Evolutionary conservation across 1,284 basidiomycete genomes (phyloP), one percentile per base, ranked within the genome.

Genomic region (Retiboletus flavoniger): DNA sequence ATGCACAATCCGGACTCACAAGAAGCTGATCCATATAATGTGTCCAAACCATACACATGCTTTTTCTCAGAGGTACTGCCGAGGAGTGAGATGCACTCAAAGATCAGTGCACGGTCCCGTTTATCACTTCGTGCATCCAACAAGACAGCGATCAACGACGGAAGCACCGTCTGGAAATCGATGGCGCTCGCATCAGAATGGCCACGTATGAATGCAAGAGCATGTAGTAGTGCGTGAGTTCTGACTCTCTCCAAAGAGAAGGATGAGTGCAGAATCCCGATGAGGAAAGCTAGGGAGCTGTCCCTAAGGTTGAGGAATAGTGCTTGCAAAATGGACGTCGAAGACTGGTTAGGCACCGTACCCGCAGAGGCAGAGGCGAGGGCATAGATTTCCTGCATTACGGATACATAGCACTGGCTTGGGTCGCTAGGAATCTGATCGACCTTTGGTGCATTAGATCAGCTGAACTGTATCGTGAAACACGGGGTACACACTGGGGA

Each of bases 131-230:
- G 80, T 1, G 64, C 32, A 62, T 80, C 77, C 59, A 83, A 78
- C 3, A 96, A 64, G 3, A 84, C 82, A 9, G 89, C 77, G 2
- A 98, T 73, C 11, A 97, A 65, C 0, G 86, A 78, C 0, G 95
- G 95, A 1, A 98, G 65, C 13, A 95, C 76, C 0, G 87, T 87
- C 73, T 98, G 96, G 76, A 95, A 96, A 70, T 98, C 85, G 0
- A 86, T 66, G 26, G 78, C 80, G 16, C 83, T 83, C 16, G 82
- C 65, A 44, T 78, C 77, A 0, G 77, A 77, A 59, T 87, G 80
- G 0, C 92, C 90, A 62, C 93, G 85, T 26, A 91, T 74, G 59
- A 97, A 89, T 0, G 95, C 91, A 3, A 82, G 78, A 11, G 84
- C 80, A 59, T 93, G 89, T 1, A 77, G 71, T 11, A 90, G 69